phyloP scores from a whole-genome alignment of 2,329 filamentous ascomycete genomes.

The Alternaria triticimaculans region DNA sequence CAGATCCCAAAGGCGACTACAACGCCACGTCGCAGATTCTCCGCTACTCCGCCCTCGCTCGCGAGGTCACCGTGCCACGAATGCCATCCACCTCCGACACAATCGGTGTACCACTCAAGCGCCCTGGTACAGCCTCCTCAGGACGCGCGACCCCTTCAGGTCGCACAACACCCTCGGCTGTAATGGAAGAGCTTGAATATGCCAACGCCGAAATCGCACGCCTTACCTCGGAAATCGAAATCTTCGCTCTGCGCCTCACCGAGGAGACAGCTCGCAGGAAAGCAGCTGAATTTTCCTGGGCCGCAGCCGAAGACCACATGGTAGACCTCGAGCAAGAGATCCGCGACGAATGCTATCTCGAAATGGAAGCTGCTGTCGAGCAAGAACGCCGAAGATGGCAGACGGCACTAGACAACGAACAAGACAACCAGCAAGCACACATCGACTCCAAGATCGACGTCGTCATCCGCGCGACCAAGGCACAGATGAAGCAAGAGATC shows the following conservation, averaged over 20 bases:
- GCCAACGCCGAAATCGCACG: conserved; percentile 81
- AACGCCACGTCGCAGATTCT: conserved; percentile 97
- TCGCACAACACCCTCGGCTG: conserved; percentile 55
- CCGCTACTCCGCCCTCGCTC: conserved; percentile 88
- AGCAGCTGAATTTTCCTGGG: conserved; percentile 75
- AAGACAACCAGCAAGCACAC: conserved; percentile 80
- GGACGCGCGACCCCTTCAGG: conserved; percentile 48
- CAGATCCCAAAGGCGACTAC: conserved; percentile 90
- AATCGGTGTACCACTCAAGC: conserved; percentile 53
- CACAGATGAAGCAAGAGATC: conserved; percentile 48
- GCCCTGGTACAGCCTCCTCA: conserved; percentile 39
- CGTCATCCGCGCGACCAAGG: conserved; percentile 62
- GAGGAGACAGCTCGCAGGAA: conserved; percentile 73
- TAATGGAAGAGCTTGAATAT: conserved; percentile 75
- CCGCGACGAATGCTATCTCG: conserved; percentile 84
- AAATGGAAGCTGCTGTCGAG: conserved; percentile 81
- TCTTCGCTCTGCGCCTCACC: conserved; percentile 71
- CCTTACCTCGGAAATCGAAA: conserved; percentile 78
- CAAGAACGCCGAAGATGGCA: conserved; percentile 84
- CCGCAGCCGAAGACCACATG: conserved; percentile 67
- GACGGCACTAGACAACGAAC: conserved; percentile 75
- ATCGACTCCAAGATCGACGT: conserved; percentile 87
- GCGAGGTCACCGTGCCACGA: conserved; percentile 90
- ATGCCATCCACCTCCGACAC: conserved; percentile 82
- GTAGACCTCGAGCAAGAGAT: conserved; percentile 83